Evolutionary conservation across 2,329 filamentous ascomycete genomes (phyloP).

Genomic region (Phoma herbarum): DNA sequence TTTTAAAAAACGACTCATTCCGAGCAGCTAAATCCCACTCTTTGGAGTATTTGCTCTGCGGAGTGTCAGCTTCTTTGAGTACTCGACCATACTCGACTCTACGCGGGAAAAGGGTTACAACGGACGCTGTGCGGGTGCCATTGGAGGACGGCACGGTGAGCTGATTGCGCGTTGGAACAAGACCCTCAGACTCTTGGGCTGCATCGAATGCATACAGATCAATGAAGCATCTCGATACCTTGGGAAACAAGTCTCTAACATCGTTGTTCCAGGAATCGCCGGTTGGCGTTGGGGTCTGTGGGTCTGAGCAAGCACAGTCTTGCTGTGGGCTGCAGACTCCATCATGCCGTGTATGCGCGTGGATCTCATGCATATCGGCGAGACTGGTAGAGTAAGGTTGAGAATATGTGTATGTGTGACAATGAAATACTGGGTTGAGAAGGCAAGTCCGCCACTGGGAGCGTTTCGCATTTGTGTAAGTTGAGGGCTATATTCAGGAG

Average conservation of each 20-base stretch:
- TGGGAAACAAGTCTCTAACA: slow-evolving; percentile 6
- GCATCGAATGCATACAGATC: slow-evolving; percentile 1
- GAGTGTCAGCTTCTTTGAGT: background rate
- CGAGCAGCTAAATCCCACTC: background rate
- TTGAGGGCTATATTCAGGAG: background rate
- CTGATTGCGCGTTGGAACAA: background rate
- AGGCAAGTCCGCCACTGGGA: background rate
- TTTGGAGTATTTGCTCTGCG: background rate
- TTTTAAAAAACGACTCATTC: slow-evolving; percentile 5
- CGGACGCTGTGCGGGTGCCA: background rate
- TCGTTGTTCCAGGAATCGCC: background rate
- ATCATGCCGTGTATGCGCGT: background rate
- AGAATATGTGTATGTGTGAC: background rate
- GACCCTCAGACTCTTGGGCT: background rate
- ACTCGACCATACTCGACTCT: background rate
- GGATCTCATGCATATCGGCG: background rate
- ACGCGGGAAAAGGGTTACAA: slow-evolving; percentile 2
- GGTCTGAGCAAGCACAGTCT: background rate
- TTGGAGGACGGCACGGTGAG: background rate
- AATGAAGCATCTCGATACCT: slow-evolving; percentile 1
- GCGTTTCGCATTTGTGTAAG: background rate
- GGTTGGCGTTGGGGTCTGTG: background rate
- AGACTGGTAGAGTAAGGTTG: background rate
- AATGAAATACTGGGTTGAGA: background rate
- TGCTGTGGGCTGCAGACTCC: background rate